phyloP scores from a whole-genome alignment of 129 eudicot species.

The Helianthus tuberosus region DNA sequence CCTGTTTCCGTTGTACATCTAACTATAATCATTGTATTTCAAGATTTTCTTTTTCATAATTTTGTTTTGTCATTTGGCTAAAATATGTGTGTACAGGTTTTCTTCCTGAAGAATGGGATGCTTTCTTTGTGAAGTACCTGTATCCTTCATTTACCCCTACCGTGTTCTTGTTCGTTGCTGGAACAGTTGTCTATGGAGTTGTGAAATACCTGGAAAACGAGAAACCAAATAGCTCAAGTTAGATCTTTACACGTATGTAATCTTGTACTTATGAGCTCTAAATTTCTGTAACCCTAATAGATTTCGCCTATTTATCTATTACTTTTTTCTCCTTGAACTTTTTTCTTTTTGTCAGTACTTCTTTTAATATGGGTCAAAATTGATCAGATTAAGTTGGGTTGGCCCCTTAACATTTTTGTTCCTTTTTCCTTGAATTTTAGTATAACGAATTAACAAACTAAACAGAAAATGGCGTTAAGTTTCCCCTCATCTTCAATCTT shows the following conservation, averaged over 20 bases:
- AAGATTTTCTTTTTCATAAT: constrained; percentile 2
- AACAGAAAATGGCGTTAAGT: too few species aligned
- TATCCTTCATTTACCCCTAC: constrained; percentile 95
- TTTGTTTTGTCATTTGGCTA: background rate
- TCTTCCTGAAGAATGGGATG: constrained; percentile 88
- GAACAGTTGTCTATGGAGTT: constrained; percentile 82
- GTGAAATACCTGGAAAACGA: constrained; percentile 78
- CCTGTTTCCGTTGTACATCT: background rate
- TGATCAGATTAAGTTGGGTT: background rate
- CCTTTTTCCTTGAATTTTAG: background rate
- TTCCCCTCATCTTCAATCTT: too few species aligned
- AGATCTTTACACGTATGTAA: constrained; percentile 27
- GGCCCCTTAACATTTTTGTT: background rate
- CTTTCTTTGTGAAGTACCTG: constrained; percentile 75
- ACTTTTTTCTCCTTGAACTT: background rate
- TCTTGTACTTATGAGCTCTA: constrained; percentile 16
- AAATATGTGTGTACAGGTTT: constrained; percentile 55
- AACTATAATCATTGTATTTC: background rate
- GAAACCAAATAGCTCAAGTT: constrained; percentile 45
- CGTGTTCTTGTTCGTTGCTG: constrained; percentile 84
- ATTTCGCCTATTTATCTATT: background rate
- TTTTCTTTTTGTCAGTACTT: too few species aligned
- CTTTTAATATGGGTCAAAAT: background rate
- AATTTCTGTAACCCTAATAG: constrained; percentile 9
- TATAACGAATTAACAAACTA: too few species aligned